Conservation (phyloP, 345 rosid genomes). For the Citrus inodora region DNA sequence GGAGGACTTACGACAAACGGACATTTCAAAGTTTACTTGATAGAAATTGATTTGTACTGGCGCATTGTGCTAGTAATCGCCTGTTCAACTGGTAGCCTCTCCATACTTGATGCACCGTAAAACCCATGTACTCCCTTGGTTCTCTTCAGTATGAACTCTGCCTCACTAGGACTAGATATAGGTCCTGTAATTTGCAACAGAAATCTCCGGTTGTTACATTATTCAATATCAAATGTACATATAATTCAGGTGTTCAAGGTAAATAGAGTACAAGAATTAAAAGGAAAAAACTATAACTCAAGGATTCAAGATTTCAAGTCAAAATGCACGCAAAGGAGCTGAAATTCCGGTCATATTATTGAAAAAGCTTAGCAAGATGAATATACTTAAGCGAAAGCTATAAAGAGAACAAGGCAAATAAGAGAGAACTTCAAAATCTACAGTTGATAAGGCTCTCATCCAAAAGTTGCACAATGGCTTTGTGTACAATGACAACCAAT, state of each 20-base stretch:
- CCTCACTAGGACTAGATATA: constrained; percentile 74
- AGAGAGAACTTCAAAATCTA: not conserved
- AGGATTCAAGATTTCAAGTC: not conserved
- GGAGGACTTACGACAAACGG: not conserved
- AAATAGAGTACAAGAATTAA: not conserved
- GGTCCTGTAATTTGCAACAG: constrained; percentile 52
- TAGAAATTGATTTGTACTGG: constrained; percentile 65
- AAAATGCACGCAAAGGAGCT: not conserved
- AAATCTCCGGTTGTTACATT: not conserved
- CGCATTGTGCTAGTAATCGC: constrained; percentile 71
- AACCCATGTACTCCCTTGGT: constrained; percentile 86
- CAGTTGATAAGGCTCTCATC: not conserved
- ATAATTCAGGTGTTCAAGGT: not conserved
- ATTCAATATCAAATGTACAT: not conserved
- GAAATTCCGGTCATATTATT: not conserved
- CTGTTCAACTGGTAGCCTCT: constrained; percentile 85
- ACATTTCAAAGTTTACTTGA: constrained; percentile 37
- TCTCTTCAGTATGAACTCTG: constrained; percentile 68
- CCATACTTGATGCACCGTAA: constrained; percentile 98
- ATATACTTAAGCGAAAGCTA: not conserved
- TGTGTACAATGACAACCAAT: not conserved
- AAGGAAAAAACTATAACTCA: not conserved
- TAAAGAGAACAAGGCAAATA: not conserved
- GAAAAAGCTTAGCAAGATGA: not conserved
- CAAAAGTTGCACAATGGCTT: not conserved